Evolutionary conservation across 139 green algal species (phyloP).

Genomic region (Chlamydomonas applanata): DNA sequence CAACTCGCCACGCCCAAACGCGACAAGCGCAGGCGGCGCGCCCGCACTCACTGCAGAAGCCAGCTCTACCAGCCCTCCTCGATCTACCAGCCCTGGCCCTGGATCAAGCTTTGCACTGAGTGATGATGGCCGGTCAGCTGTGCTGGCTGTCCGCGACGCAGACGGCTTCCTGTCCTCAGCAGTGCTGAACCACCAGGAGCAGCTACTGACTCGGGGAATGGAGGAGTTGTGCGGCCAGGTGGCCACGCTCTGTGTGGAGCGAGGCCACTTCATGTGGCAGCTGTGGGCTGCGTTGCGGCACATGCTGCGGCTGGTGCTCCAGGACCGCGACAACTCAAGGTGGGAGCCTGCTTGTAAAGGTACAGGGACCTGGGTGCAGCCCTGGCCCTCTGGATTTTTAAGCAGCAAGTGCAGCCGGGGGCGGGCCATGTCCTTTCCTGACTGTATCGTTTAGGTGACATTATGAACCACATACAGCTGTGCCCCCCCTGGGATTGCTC

Average conservation of each 20-base stretch:
- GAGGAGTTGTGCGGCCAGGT: constrained; percentile 25
- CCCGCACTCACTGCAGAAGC: too few species aligned
- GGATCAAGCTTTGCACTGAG: background rate
- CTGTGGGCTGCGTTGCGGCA: constrained; percentile 31
- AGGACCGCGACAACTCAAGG: constrained; percentile 20
- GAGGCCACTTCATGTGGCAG: constrained; percentile 35
- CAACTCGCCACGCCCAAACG: too few species aligned
- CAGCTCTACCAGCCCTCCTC: background rate
- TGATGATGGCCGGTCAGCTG: too few species aligned
- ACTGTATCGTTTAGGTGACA: too few species aligned
- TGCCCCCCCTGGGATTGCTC: too few species aligned
- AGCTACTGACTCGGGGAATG: constrained; percentile 28
- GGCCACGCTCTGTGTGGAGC: constrained; percentile 29
- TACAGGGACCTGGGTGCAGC: too few species aligned
- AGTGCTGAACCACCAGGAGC: constrained; percentile 37
- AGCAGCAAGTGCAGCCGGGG: too few species aligned
- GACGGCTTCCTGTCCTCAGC: constrained; percentile 26
- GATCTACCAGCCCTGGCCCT: too few species aligned
- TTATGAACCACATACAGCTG: too few species aligned
- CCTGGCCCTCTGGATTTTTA: too few species aligned
- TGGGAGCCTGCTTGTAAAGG: background rate
- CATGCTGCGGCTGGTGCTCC: constrained; percentile 28
- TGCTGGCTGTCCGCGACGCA: constrained; percentile 20
- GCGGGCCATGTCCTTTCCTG: too few species aligned
- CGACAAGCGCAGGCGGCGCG: too few species aligned